Base-by-base conservation (phyloP, 345 rosid species). In the Pelargonium nanum region DNA sequence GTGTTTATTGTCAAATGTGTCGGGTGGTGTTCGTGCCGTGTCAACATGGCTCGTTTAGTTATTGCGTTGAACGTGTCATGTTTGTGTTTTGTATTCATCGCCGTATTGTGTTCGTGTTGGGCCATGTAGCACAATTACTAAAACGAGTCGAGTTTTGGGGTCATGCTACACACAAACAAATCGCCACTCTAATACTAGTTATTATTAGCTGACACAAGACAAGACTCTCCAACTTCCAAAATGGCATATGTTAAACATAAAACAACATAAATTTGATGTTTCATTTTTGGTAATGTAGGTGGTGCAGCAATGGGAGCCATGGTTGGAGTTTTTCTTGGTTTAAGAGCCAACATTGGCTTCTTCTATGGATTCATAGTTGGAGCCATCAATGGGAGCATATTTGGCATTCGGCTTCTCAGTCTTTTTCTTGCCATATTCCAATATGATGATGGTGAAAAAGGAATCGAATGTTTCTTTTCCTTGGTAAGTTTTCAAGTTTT, bases 231-330 rank as follows among this genome's bases (percentile, higher is more conserved):
- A n/a, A n/a, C n/a, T n/a, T n/a, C n/a, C n/a, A n/a, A n/a, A n/a
- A n/a, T n/a, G n/a, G n/a, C 17, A 1, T 13, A 2, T 30, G 22
- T 16, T 10, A 32, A 19, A 0, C 56, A 24, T 2, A 19, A 22
- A 19, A 2, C 16, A 19, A 19, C 19, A 26, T 19, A 22, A 40
- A 26, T 6, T 50, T 25, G n/a, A 5, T 8, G 28, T 12, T 19
- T 6, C 45, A 22, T 17, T 5, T 55, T 26, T 30, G n/a, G 22
- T 0, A 45, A 2, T 61, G 26, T 34, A 75, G 83, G 66, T n/a
- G 76, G 83, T 6, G 62, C 65, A 12, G 61, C 69, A 4, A 0
- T 68, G 22, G 75, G 79, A 63, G 72, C 64, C 20, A 26, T 70
- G 5, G 22, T 24, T 0, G 81, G 79, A 40, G 67, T 69, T 22